Conservation (phyloP, 2,329 filamentous ascomycete genomes). For the Cryphonectria carpinicola region DNA sequence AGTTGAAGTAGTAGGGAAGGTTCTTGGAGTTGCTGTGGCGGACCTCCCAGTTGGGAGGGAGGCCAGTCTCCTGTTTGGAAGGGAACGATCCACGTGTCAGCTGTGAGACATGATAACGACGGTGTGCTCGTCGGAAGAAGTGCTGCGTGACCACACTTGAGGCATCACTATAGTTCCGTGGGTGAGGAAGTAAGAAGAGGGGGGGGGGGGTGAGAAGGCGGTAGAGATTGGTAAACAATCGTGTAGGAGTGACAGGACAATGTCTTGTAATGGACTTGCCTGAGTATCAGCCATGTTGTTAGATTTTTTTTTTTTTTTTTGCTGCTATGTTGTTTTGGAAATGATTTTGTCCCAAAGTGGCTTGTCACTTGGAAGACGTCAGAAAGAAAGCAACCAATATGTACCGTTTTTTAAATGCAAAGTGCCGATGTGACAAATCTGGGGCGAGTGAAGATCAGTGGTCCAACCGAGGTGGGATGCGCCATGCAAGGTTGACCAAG, state of each 20-base stretch:
- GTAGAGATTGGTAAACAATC: conserved; percentile 14
- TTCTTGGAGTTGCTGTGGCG: conserved; percentile 98
- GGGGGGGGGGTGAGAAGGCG: not conserved
- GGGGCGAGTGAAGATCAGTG: not conserved
- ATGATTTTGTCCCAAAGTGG: not conserved
- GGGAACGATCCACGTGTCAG: not conserved
- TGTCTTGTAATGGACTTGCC: conserved; percentile 16
- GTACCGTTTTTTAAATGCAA: not conserved
- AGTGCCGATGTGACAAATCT: conserved; percentile 10
- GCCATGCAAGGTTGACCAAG: conserved; percentile 25
- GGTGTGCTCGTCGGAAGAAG: not conserved
- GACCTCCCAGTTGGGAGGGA: conserved; percentile 90
- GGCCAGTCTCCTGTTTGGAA: conserved; percentile 70
- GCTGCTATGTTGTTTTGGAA: not conserved
- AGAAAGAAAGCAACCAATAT: not conserved
- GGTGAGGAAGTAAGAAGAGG: not conserved
- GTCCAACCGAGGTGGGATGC: conserved; percentile 11
- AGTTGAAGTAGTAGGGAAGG: conserved; percentile 98
- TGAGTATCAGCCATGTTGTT: conserved; percentile 26
- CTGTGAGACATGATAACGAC: not conserved
- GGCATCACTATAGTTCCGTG: not conserved
- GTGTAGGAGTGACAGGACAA: not conserved
- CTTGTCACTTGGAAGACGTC: not conserved
- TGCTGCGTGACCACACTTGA: not conserved
- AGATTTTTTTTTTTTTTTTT: not conserved